Percentiles rank a stretch among this genome's conserved stretches.
These are phyloP conservation scores for California macrophylla DNA, from an alignment of 441 rosid species.

Conservation along the genomic window DNA sequence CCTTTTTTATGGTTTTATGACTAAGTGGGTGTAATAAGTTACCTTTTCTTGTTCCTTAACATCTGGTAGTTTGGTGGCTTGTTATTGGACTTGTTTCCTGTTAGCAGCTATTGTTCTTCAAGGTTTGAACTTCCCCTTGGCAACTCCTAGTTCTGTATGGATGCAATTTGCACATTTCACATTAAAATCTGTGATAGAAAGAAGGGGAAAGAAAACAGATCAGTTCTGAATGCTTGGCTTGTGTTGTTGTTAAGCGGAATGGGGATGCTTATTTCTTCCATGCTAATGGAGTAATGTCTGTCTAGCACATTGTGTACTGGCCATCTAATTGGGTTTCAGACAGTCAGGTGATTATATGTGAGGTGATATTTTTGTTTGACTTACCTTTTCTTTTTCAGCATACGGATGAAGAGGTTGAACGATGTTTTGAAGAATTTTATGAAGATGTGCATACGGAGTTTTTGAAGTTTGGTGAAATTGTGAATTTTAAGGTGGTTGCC, in stretches of 20 bases:
- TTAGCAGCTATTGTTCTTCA: conserved; percentile 20
- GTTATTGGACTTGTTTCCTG: conserved; percentile 22
- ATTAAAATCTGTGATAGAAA: conserved; percentile 7
- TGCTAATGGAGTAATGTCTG: neutral
- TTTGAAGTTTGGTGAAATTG: conserved; percentile 80
- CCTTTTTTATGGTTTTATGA: conserved; percentile 4
- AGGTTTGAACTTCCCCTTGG: conserved; percentile 21
- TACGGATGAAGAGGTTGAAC: conserved; percentile 85
- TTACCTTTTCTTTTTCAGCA: conserved; percentile 39
- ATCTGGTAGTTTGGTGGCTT: conserved; percentile 24
- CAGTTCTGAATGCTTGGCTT: neutral
- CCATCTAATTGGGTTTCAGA: neutral
- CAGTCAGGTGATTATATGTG: neutral
- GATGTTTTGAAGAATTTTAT: conserved; percentile 75
- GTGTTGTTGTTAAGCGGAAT: neutral
- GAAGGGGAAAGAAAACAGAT: conserved; percentile 8
- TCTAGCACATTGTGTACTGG: neutral
- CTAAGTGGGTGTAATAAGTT: neutral
- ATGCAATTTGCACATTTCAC: conserved; percentile 16
- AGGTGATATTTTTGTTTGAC: conserved; percentile 18
- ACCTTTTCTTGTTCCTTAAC: conserved; percentile 32
- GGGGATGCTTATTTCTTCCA: neutral
- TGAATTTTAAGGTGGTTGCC: conserved; percentile 74
- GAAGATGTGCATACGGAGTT: conserved; percentile 98
- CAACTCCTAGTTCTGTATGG: conserved; percentile 17